Evolutionary conservation across 2,329 filamentous ascomycete genomes (phyloP), one percentile per base, ranked within the genome.

Genomic region (Orbilia oligospora): DNA sequence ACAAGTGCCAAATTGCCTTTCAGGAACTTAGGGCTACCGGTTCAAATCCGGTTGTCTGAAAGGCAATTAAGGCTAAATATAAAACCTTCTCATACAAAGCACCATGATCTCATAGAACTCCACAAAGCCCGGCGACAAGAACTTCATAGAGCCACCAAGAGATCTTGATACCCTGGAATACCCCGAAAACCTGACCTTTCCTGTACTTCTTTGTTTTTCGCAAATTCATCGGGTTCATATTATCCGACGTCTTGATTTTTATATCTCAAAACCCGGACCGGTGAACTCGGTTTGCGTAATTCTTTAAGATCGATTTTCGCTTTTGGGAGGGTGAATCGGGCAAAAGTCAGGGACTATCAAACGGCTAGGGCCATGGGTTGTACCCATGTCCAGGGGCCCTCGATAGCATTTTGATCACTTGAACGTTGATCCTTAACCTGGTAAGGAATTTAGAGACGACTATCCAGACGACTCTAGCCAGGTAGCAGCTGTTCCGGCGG

Each of bases 11-110:
- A 44, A 30, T 68, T 56, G 10, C 20, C 8, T 38, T 58, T 58
- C 24, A 38, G 44, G 56, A 44, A 27, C 18, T 61, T 73, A 73
- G 61, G 61, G 70, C 56, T 61, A 41, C 58, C 61, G 27, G 65
- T 41, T 66, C 70, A 63, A 75, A 75, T 38, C 71, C 64, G 71
- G 71, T 46, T 75, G 64, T 68, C 64, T 63, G 38, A 64, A 65
- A 75, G 27, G 46, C 55, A 58, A 41, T 63, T 56, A 53, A 65
- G 71, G 71, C 71, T 75, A 75, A 75, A 75, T 69, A 27, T 48
- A 56, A 68, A 68, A 68, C 53, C n/a, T 16, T 56, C 49, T 27
- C 64, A 64, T 22, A 44, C n/a, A 51, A 44, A 33, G 46, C 8
- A 55, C 53, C 71, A 61, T 64, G 71, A 75, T 69, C 64, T 69